These are phyloP conservation scores for Trichoderma aggressivum DNA, from an alignment of 2,329 filamentous ascomycete genomes.

Conservation along the genomic window DNA sequence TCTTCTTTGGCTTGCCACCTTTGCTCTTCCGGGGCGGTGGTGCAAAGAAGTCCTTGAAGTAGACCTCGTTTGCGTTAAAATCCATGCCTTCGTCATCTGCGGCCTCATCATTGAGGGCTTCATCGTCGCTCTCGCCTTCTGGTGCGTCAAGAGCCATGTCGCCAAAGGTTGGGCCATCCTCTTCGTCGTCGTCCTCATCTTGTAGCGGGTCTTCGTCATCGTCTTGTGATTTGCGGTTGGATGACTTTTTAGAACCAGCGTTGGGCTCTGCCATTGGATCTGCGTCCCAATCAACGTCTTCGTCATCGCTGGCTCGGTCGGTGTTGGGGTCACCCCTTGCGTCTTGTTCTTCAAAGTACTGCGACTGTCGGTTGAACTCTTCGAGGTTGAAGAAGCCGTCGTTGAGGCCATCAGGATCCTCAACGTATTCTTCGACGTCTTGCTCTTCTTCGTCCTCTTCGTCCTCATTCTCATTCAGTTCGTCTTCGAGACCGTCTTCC, in stretches of 20 bases:
- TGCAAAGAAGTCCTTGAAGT: conserved; percentile 91
- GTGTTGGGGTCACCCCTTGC: conserved; percentile 70
- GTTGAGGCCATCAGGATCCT: conserved; percentile 78
- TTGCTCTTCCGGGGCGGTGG: conserved; percentile 67
- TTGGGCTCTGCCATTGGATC: conserved; percentile 60
- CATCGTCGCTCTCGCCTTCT: conserved; percentile 65
- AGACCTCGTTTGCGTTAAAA: conserved; percentile 80
- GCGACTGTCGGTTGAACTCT: conserved; percentile 91
- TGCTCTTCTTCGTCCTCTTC: conserved; percentile 40
- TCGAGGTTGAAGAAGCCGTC: conserved; percentile 98
- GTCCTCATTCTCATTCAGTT: conserved; percentile 32
- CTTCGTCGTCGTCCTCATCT: conserved; percentile 60
- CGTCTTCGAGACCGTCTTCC: neutral
- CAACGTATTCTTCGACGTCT: conserved; percentile 45
- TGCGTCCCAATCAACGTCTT: conserved; percentile 82
- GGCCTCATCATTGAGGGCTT: conserved; percentile 53
- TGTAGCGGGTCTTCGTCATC: conserved; percentile 58
- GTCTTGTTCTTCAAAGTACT: conserved; percentile 85
- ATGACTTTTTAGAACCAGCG: conserved; percentile 24
- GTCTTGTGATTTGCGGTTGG: conserved; percentile 35
- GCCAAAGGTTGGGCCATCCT: conserved; percentile 78
- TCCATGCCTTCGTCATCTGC: conserved; percentile 57
- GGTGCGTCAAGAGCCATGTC: conserved; percentile 71
- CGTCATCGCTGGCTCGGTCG: conserved; percentile 74
- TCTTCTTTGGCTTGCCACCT: conserved; percentile 43